These are phyloP conservation scores for Phytopythium boreale DNA, from an alignment of 352 stramenopile species.

Conservation along the genomic window DNA sequence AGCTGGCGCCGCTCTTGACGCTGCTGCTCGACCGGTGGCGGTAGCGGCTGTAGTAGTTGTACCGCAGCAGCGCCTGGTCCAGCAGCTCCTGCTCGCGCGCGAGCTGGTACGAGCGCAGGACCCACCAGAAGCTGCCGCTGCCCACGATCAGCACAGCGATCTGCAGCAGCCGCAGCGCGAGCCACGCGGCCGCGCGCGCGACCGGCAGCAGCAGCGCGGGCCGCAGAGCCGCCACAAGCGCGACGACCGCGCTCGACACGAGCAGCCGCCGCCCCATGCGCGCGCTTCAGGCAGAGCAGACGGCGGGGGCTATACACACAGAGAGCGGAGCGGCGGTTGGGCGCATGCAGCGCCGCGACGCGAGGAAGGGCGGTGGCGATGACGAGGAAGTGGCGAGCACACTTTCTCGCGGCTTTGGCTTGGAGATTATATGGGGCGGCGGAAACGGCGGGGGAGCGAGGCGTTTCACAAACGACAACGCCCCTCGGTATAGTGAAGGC, in stretches of 20 bases:
- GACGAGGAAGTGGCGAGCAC: neutral
- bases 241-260: conserved; percentile 4
- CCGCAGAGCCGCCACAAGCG: conserved; percentile 28
- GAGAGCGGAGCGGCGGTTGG: neutral
- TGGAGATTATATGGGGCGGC: neutral
- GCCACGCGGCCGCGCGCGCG: conserved; percentile 18
- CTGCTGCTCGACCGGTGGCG: conserved; percentile 22
- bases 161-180: conserved; percentile 31
- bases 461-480: conserved; percentile 1
- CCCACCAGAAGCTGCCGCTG: conserved; percentile 55
- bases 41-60: conserved; percentile 55
- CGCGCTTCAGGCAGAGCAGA: neutral
- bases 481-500: neutral
- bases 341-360: neutral
- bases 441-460: neutral
- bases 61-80: conserved; percentile 43
- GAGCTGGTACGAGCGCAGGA: conserved; percentile 62
- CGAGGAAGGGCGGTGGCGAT: neutral
- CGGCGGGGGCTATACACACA: neutral
- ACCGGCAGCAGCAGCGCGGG: conserved; percentile 13
- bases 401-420: neutral
- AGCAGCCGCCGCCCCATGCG: conserved; percentile 10
- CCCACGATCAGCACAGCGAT: conserved; percentile 40
- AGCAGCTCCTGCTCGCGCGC: conserved; percentile 57
- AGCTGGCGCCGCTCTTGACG: conserved; percentile 8